Conservation (phyloP, 2,329 filamentous ascomycete genomes). For the Geosmithia flava region DNA sequence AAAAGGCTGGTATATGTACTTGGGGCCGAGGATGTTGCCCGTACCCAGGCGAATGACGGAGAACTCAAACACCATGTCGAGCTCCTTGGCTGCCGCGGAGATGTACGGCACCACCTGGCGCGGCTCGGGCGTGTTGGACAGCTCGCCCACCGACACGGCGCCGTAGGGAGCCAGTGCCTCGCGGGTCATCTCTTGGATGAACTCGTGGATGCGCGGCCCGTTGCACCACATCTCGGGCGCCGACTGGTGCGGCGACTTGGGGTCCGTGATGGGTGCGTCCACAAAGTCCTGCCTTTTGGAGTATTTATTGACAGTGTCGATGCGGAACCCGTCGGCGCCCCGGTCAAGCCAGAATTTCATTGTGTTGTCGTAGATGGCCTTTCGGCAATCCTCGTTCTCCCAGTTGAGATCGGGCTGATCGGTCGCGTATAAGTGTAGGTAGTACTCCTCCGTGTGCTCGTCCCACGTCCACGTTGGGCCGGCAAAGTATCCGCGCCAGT, state of each 20-base stretch:
- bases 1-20: conserved; percentile 38
- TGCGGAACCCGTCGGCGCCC: conserved; percentile 52
- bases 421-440: conserved; percentile 49
- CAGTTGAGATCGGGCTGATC: conserved; percentile 71
- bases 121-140: conserved; percentile 41
- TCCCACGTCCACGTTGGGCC: conserved; percentile 40
- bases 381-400: conserved; percentile 53
- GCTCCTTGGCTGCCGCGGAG: conserved; percentile 33
- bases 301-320: conserved; percentile 58
- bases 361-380: conserved; percentile 52
- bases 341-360: conserved; percentile 65
- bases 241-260: conserved; percentile 23
- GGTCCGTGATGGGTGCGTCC: conserved; percentile 34
- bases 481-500: conserved; percentile 35
- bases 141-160: conserved; percentile 50
- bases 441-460: conserved; percentile 37
- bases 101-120: conserved; percentile 42
- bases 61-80: conserved; percentile 52
- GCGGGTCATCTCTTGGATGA: conserved; percentile 43
- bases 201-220: conserved; percentile 51
- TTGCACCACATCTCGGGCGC: conserved; percentile 42
- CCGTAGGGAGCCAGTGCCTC: conserved; percentile 40
- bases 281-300: conserved; percentile 46
- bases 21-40: conserved; percentile 30
- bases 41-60: conserved; percentile 42